Evolutionary conservation across 805 yeast species (phyloP).

Genomic region (Candida sonorensis): DNA sequence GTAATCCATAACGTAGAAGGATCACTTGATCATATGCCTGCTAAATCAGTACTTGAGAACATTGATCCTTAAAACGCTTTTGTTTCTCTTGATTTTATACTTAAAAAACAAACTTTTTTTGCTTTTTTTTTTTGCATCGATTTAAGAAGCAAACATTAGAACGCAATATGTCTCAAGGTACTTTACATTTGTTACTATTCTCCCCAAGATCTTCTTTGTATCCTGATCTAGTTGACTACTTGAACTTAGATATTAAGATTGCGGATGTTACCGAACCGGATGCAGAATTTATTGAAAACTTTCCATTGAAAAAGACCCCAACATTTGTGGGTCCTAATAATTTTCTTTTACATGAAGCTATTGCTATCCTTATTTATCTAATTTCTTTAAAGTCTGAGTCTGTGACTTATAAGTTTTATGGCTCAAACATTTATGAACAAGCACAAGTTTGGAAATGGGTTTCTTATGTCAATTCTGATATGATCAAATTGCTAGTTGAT

Average conservation of each 20-base stretch:
- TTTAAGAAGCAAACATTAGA: no score
- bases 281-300: constrained; percentile 37
- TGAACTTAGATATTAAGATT: constrained; percentile 49
- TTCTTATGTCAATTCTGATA: constrained; percentile 65
- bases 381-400: constrained; percentile 27
- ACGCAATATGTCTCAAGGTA: constrained; percentile 4
- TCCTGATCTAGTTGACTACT: constrained; percentile 45
- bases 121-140: no score
- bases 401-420: constrained; percentile 36
- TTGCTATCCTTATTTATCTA: constrained; percentile 50
- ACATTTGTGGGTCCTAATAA: constrained; percentile 60
- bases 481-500: constrained; percentile 36
- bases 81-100: no score
- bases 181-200: constrained; percentile 4
- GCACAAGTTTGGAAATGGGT: constrained; percentile 67
- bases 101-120: no score
- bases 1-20: no score
- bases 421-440: constrained; percentile 53
- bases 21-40: no score
- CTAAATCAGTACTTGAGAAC: no score
- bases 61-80: no score
- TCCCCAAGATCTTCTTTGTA: constrained; percentile 30
- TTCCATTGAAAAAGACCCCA: constrained; percentile 61
- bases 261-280: constrained; percentile 31
- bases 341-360: constrained; percentile 56